Base-by-base conservation (phyloP, 306 rosid genomes). In the Acacia crassicarpa region DNA sequence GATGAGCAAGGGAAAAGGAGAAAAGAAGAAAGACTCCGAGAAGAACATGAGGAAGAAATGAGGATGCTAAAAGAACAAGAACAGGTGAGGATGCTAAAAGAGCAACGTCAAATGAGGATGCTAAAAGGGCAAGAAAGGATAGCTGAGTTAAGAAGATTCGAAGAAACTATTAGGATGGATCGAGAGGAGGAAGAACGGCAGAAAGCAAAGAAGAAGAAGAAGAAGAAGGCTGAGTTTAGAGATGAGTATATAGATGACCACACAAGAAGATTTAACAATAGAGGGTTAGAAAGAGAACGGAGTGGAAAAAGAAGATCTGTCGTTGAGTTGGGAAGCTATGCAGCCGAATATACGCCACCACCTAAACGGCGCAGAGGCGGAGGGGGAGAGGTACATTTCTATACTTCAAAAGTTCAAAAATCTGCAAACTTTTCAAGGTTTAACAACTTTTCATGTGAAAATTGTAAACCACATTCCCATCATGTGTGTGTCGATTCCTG, bases 291-390 rank as follows among this genome's bases (percentile, higher is more conserved):
- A 81, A 89, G 94, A 88, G 95, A 91, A 3, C 88, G 93, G 23
- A 84, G 89, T 49, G 73, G 88, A 40, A 95, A 92, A 83, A 89
- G 93, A 83, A 93, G 87, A 83, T 85, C 94, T 41, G 88, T 83
- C 48, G 78, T 83, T 63, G 99, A 93, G 84, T 82, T 88, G 75
- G 98, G 95, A 88, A 89, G 81, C 75, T 77, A 83, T 69, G 72
- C 80, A 75, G 88, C 88, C 25, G 99, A 95, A 44, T 80, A 71
- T 69, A 80, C 82, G 74, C 83, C 88, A 3, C 86, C 86, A 80
- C 85, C 95, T 30, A 95, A 95, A 82, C 98, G 99, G 45, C 90
- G 98, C n/a, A 88, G 94, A 89, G 99, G 97, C 48, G 99, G 99
- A 80, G 97, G 91, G 86, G 99, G 95, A 89, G 88, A 83, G 88